Evolutionary conservation across 768 basidiomycete genomes (phyloP).

Genomic region (Lactarius tabidus): DNA sequence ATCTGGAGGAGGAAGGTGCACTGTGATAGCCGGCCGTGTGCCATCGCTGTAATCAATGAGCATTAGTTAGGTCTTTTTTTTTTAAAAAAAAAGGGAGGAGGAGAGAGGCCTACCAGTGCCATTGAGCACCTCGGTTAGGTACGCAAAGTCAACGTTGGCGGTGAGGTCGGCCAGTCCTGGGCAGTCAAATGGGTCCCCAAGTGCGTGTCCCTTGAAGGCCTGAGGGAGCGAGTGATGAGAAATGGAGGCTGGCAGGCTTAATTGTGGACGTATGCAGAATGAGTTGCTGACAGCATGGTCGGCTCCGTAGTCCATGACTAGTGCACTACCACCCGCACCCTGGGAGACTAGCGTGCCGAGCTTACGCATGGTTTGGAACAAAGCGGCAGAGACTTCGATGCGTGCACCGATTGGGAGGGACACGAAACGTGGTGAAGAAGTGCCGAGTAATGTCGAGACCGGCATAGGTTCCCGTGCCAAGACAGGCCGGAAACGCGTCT

Average conservation of each 20-base stretch:
- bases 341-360: constrained; percentile 53
- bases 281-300: constrained; percentile 65
- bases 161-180: constrained; percentile 93
- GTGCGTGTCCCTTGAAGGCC: constrained; percentile 88
- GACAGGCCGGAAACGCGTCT: constrained; percentile 53
- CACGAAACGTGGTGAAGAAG: constrained; percentile 66
- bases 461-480: constrained; percentile 58
- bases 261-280: constrained; percentile 61
- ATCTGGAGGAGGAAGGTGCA: constrained; percentile 71
- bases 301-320: constrained; percentile 89
- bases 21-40: constrained; percentile 73
- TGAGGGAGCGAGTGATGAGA: constrained; percentile 31
- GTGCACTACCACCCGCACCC: constrained; percentile 41
- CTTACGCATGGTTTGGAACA: constrained; percentile 62
- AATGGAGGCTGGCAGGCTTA: constrained; percentile 9
- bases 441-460: constrained; percentile 51
- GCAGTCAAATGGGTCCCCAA: constrained; percentile 76
- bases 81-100: not conserved
- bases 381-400: constrained; percentile 75
- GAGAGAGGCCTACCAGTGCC: constrained; percentile 50
- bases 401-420: constrained; percentile 63
- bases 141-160: constrained; percentile 94
- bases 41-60: constrained; percentile 33
- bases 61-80: too few species aligned
- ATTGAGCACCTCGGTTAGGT: constrained; percentile 71